phyloP scores from a whole-genome alignment of 495 filamentous ascomycete genomes.

The Amphirosellinia nigrospora region DNA sequence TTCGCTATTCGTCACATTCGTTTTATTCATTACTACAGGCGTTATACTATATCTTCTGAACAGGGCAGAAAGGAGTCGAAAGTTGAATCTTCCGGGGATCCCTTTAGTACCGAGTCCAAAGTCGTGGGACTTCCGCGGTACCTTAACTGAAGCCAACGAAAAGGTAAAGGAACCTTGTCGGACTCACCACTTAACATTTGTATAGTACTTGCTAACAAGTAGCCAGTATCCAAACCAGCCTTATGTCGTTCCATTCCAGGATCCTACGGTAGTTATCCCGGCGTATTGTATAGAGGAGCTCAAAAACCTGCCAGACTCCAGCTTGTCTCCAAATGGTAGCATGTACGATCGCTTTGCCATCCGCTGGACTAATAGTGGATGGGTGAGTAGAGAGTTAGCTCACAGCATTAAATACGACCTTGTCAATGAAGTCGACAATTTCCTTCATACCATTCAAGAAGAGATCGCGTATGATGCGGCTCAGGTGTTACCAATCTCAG shows the following conservation, averaged over 20 bases:
- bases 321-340: background rate
- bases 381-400: background rate
- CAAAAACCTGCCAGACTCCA: background rate
- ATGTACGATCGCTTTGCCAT: background rate
- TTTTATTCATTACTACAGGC: background rate
- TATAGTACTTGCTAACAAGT: background rate
- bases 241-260: background rate
- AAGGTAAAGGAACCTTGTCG: background rate
- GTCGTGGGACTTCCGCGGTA: background rate
- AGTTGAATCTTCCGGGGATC: background rate
- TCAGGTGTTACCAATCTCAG: background rate
- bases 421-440: background rate
- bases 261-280: background rate
- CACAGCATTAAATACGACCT: background rate
- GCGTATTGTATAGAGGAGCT: background rate
- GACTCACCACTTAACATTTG: background rate
- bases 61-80: background rate
- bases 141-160: background rate
- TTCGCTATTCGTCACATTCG: background rate
- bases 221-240: background rate
- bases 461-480: background rate
- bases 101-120: background rate
- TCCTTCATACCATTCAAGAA: background rate
- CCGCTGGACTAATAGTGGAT: background rate
- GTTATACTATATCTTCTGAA: background rate